These are phyloP conservation scores for Aspergillus uvarum DNA, from an alignment of 2,329 filamentous ascomycete genomes.

Conservation along the genomic window DNA sequence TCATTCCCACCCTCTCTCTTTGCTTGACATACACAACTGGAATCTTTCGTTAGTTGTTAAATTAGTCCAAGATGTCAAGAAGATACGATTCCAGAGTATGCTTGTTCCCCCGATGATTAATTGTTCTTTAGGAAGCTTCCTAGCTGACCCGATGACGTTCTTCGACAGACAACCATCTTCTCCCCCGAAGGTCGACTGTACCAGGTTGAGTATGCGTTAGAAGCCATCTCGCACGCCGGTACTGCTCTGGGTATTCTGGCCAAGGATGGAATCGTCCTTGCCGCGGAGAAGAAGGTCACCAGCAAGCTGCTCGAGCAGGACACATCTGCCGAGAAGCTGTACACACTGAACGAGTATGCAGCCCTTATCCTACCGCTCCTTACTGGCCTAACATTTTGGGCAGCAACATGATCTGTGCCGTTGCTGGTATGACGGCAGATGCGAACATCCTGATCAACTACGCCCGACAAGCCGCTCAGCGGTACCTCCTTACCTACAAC, in stretches of 20 bases:
- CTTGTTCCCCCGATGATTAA: constrained; percentile 23
- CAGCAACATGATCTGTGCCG: constrained; percentile 99
- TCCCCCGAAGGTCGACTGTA: constrained; percentile 97
- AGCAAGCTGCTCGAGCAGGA: constrained; percentile 99
- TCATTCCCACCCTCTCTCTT: constrained; percentile 2
- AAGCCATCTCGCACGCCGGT: constrained; percentile 97
- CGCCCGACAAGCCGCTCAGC: constrained; percentile 92
- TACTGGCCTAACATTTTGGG: constrained; percentile 16
- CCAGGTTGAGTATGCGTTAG: constrained; percentile 98
- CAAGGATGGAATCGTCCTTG: constrained; percentile 96
- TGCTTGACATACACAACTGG: constrained; percentile 1
- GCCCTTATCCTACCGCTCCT: neutral
- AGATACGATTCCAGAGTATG: constrained; percentile 95
- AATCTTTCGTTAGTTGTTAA: constrained; percentile 12
- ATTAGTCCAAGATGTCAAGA: constrained; percentile 73
- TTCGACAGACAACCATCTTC: constrained; percentile 91
- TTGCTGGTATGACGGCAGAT: constrained; percentile 98
- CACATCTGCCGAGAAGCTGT: constrained; percentile 99
- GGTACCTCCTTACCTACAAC: constrained; percentile 98
- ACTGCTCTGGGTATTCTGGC: constrained; percentile 96
- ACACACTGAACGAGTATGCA: constrained; percentile 93
- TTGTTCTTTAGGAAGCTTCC: constrained; percentile 28
- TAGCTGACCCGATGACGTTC: constrained; percentile 38
- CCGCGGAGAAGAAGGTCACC: constrained; percentile 97
- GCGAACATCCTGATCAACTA: constrained; percentile 99